Evolutionary conservation across 1,139 yeast species (phyloP).

Genomic region (Yamadazyma aaseri): DNA sequence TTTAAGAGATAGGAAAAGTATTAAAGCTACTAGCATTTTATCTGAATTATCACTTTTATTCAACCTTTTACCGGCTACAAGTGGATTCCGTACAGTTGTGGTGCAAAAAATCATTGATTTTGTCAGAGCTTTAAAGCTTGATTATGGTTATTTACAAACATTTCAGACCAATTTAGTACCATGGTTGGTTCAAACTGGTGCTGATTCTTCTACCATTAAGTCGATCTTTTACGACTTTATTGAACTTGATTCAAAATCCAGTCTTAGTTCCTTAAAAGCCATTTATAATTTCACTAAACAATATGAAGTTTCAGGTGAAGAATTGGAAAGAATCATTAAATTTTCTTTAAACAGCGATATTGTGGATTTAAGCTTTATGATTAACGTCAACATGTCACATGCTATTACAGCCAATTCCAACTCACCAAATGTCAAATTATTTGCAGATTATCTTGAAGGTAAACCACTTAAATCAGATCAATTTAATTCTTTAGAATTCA

Average conservation of each 20-base stretch:
- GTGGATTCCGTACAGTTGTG: constrained; percentile 33
- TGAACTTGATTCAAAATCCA: constrained; percentile 30
- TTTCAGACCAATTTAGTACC: constrained; percentile 36
- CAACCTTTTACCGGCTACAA: constrained; percentile 41
- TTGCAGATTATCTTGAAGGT: constrained; percentile 38
- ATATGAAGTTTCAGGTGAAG: constrained; percentile 23
- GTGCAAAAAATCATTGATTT: constrained; percentile 34
- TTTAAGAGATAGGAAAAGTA: constrained; percentile 48
- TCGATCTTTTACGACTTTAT: constrained; percentile 41
- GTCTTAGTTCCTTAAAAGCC: constrained; percentile 32
- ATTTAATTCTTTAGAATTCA: constrained; percentile 24
- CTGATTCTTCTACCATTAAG: constrained; percentile 28
- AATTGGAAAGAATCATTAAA: constrained; percentile 34
- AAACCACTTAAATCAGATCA: constrained; percentile 23
- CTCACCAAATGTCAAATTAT: constrained; percentile 27
- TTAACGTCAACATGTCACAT: constrained; percentile 38
- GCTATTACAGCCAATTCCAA: constrained; percentile 25
- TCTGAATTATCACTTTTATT: constrained; percentile 44
- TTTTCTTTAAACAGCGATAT: constrained; percentile 41
- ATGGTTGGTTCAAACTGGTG: constrained; percentile 36
- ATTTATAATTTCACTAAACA: constrained; percentile 36
- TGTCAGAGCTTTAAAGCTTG: constrained; percentile 31
- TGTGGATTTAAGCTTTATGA: constrained; percentile 46
- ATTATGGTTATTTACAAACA: constrained; percentile 33
- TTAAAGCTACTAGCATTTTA: constrained; percentile 43